A percentile compares a stretch with the other conserved stretches of the same genome.
phyloP scores from a whole-genome alignment of 2,329 filamentous ascomycete species.

The Talaromyces sp. region DNA sequence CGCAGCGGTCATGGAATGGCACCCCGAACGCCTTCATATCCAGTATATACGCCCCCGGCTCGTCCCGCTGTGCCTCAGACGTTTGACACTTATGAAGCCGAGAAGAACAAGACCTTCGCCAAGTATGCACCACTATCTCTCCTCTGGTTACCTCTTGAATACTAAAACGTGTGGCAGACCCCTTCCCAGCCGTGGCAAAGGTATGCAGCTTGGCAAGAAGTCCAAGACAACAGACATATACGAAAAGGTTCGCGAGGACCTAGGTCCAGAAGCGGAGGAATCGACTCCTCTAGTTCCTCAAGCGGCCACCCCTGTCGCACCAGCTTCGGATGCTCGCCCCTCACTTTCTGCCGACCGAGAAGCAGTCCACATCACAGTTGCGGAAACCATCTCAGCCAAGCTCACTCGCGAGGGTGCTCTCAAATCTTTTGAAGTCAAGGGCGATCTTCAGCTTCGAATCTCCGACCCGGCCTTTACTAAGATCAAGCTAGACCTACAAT shows the following conservation, averaged over 20 bases:
- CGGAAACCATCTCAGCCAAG: constrained; percentile 85
- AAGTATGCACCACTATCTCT: constrained; percentile 53
- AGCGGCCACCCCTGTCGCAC: constrained; percentile 47
- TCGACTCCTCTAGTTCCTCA: constrained; percentile 63
- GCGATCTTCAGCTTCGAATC: constrained; percentile 87
- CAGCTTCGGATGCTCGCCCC: constrained; percentile 51
- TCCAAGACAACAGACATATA: constrained; percentile 97
- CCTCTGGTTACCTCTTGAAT: background rate
- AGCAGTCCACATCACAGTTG: constrained; percentile 80
- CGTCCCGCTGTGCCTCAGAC: constrained; percentile 71
- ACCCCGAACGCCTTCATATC: constrained; percentile 76
- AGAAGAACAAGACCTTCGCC: constrained; percentile 87
- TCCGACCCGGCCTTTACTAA: constrained; percentile 85
- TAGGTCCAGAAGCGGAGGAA: constrained; percentile 81
- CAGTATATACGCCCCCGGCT: constrained; percentile 78
- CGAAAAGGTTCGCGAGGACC: constrained; percentile 85
- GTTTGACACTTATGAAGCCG: constrained; percentile 91
- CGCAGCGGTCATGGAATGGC: constrained; percentile 64
- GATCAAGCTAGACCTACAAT: constrained; percentile 76
- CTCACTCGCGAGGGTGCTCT: constrained; percentile 82
- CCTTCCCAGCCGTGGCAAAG: constrained; percentile 75
- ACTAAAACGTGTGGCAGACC: constrained; percentile 47
- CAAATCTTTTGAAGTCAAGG: constrained; percentile 82
- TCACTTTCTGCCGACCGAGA: constrained; percentile 72
- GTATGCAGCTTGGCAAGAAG: constrained; percentile 99